Evolutionary conservation across 345 rosid species (phyloP), one percentile per base, ranked within the genome.

Genomic region (Eucalyptus virginea): DNA sequence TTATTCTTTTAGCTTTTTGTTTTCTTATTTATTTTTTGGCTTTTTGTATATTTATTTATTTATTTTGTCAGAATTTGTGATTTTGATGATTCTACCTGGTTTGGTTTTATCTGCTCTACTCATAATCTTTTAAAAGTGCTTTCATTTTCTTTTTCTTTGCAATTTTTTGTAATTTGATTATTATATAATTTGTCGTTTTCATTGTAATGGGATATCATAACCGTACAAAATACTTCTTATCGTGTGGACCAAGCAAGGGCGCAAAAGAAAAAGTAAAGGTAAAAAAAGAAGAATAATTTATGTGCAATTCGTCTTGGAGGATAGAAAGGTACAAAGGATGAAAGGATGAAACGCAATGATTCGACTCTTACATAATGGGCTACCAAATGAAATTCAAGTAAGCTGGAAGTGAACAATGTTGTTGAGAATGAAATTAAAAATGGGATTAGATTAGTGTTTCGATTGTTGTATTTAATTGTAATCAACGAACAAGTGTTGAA

Each of bases 171-270:
- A 34, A 10, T 69, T 34, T 19, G 26, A 19, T 72, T 72, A 3
- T 72, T 72, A 72, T 37, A 8, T 11, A 0, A 65, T 65, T 17
- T 0, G 10, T 65, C 37, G 1, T 65, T n/a, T 16, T 65, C 21
- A 16, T 8, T 0, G 21, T 16, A 65, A n/a, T 0, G 11, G 19
- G 77, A 15, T n/a, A 65, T n/a, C 37, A 1, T 0, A 32, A 14
- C 1, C 34, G 0, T 17, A n/a, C 0, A 15, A n/a, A 4, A 32
- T 65, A 16, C 19, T 0, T 65, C 37, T n/a, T n/a, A 62, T 62
- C 15, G 14, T 6, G 72, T 62, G 34, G 72, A 18, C 17, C 9
- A 16, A 62, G 37, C 19, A 30, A 62, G 19, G 0, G 10, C 11
- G 67, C 32, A 62, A 13, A 62, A 62, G 32, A 30, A 62, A 62